Evolutionary conservation across 768 basidiomycete species (phyloP).

Genomic region (Trametes cinnabarina): DNA sequence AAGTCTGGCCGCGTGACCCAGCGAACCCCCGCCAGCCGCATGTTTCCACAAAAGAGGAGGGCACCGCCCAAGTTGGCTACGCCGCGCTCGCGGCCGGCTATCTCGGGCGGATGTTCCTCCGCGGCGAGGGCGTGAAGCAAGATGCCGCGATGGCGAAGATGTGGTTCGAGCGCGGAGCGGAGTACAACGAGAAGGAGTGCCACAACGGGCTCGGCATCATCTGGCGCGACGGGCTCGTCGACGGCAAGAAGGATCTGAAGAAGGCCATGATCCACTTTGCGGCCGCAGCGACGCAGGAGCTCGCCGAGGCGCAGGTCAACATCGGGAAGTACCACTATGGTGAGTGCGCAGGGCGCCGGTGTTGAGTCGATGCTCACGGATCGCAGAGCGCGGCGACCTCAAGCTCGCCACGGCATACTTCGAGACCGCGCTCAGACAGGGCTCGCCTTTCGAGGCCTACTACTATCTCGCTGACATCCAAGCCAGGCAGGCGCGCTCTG

Average conservation of each 20-base stretch:
- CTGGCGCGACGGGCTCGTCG: conserved; percentile 81
- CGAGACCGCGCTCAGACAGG: conserved; percentile 80
- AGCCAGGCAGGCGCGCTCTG: conserved; percentile 49
- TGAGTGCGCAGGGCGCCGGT: conserved; percentile 28
- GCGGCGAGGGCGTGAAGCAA: conserved; percentile 86
- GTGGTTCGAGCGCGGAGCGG: conserved; percentile 90
- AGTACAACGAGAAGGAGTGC: conserved; percentile 81
- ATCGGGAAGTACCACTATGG: conserved; percentile 78
- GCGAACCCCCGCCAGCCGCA: conserved; percentile 44
- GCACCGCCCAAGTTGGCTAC: conserved; percentile 39
- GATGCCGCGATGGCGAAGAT: conserved; percentile 77
- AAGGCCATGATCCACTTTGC: conserved; percentile 68
- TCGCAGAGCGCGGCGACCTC: conserved; percentile 66
- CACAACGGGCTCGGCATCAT: conserved; percentile 91
- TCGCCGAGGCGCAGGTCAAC: conserved; percentile 91
- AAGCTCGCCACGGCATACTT: conserved; percentile 68
- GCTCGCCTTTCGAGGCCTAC: conserved; percentile 92
- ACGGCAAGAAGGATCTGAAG: conserved; percentile 58
- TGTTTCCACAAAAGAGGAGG: conserved; percentile 26
- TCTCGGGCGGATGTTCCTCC: conserved; percentile 88
- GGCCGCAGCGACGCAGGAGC: conserved; percentile 80
- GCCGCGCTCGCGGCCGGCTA: conserved; percentile 85
- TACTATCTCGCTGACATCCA: conserved; percentile 90
- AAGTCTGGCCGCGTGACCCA: conserved; percentile 86
- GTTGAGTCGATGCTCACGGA: not conserved